phyloP scores from a whole-genome alignment of 768 basidiomycete species.

The Panaeolus papilionaceus region DNA sequence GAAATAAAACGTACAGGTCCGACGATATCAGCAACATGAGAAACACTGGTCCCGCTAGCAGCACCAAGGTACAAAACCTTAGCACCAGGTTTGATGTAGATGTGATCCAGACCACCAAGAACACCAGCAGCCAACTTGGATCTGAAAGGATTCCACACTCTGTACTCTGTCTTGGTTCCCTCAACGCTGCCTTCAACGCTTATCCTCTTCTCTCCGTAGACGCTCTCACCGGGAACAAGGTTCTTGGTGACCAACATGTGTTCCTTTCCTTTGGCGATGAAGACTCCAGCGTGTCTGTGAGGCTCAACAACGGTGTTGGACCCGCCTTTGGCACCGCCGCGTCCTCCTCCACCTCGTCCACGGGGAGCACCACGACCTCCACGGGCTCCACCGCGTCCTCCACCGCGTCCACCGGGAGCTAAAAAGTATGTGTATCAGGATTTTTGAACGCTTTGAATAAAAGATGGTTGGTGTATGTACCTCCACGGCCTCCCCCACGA shows the following conservation, averaged over 20 bases:
- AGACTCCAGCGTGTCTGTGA: slow-evolving; percentile 93
- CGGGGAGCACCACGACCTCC: slow-evolving; percentile 52
- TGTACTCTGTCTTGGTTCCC: slow-evolving; percentile 91
- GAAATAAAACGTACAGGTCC: slow-evolving; percentile 74
- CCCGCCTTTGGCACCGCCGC: slow-evolving; percentile 81
- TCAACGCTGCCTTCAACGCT: slow-evolving; percentile 79
- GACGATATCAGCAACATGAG: slow-evolving; percentile 98
- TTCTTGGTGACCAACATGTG: slow-evolving; percentile 97
- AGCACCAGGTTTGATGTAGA: slow-evolving; percentile 91
- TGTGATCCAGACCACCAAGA: slow-evolving; percentile 91
- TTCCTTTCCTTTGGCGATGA: slow-evolving; percentile 98
- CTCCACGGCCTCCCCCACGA: slow-evolving; percentile 38
- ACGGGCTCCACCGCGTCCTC: slow-evolving; percentile 31
- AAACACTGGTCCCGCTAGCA: slow-evolving; percentile 96
- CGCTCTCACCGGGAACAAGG: slow-evolving; percentile 95
- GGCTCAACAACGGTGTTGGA: slow-evolving; percentile 93
- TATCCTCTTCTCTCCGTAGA: slow-evolving; percentile 99
- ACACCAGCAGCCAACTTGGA: slow-evolving; percentile 97
- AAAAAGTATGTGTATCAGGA: slow-evolving; percentile 17
- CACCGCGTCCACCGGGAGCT: slow-evolving; percentile 27
- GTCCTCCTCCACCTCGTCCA: slow-evolving; percentile 59
- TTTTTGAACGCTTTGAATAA: slow-evolving; percentile 39
- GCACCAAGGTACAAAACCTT: slow-evolving; percentile 99
- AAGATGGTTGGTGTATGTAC: slow-evolving; percentile 30
- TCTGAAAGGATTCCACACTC: slow-evolving; percentile 99